Conservation (phyloP, 257 asterid species). For the Asclepias syriaca region DNA sequence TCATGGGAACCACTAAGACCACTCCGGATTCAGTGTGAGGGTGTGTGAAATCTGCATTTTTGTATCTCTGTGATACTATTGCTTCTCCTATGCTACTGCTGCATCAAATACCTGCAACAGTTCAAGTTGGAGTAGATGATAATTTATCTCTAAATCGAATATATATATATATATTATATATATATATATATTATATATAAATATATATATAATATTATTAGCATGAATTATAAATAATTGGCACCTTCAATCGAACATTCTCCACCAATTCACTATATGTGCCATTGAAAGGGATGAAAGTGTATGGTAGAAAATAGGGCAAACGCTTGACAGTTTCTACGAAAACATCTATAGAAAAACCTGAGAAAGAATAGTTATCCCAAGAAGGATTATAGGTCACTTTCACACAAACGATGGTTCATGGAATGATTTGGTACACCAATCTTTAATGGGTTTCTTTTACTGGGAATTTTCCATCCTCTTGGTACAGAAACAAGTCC, state of each 20-base stretch:
- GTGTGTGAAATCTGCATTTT: constrained; percentile 38
- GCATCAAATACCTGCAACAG: constrained; percentile 34
- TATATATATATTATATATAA: too few species aligned
- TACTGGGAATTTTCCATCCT: constrained; percentile 35
- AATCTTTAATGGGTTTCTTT: constrained; percentile 16
- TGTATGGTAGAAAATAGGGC: constrained; percentile 14
- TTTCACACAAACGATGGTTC: constrained; percentile 22
- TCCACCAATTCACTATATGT: constrained; percentile 26
- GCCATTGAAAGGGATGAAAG: constrained; percentile 21
- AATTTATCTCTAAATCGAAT: too few species aligned
- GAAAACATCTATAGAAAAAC: constrained; percentile 36
- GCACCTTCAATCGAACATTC: constrained; percentile 28
- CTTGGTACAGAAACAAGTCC: constrained; percentile 21
- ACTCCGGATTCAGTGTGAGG: constrained; percentile 37
- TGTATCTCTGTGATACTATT: constrained; percentile 22
- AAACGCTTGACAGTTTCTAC: constrained; percentile 8
- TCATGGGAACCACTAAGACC: constrained; percentile 36
- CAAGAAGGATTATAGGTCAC: constrained; percentile 20
- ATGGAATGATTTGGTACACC: constrained; percentile 32
- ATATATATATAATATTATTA: too few species aligned
- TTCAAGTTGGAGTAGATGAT: too few species aligned
- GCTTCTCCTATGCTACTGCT: constrained; percentile 41
- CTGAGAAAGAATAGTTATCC: constrained; percentile 3
- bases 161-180: too few species aligned
- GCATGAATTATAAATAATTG: background rate